Conservation (phyloP, 768 basidiomycete species). For the Pleurotus tuber-regium region DNA sequence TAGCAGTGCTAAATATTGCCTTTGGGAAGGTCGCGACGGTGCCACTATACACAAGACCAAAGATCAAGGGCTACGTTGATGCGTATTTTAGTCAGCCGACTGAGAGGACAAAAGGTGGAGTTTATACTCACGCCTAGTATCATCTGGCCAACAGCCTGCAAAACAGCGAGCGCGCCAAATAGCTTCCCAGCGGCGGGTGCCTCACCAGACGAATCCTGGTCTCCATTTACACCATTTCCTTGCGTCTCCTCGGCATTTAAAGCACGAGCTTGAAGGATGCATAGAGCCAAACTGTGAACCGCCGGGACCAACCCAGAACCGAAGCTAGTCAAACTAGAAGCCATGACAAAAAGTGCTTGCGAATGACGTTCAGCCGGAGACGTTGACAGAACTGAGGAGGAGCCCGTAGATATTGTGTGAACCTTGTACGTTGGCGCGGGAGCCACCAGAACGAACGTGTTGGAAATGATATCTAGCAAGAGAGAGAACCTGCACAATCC, state of each 20-base stretch:
- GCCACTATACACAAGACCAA: slow-evolving; percentile 66
- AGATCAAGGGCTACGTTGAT: slow-evolving; percentile 59
- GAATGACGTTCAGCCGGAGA: slow-evolving; percentile 11
- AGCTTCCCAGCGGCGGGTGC: slow-evolving; percentile 48
- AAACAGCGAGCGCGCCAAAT: slow-evolving; percentile 69
- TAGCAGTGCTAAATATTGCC: slow-evolving; percentile 63
- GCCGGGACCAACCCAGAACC: slow-evolving; percentile 73
- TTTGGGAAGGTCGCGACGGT: slow-evolving; percentile 71
- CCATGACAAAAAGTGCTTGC: slow-evolving; percentile 56
- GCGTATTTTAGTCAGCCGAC: slow-evolving; percentile 3
- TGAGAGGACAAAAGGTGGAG: slow-evolving; percentile 6
- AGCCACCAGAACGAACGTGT: slow-evolving; percentile 53
- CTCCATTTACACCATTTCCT: slow-evolving; percentile 15
- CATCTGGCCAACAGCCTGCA: slow-evolving; percentile 69
- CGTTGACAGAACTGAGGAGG: neutral
- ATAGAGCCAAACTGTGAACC: slow-evolving; percentile 68
- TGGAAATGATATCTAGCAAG: slow-evolving; percentile 62
- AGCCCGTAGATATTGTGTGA: slow-evolving; percentile 15
- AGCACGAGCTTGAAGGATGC: slow-evolving; percentile 48
- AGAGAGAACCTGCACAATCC: slow-evolving; percentile 58
- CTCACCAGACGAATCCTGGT: slow-evolving; percentile 16
- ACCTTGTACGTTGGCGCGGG: slow-evolving; percentile 42
- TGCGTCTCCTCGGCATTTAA: slow-evolving; percentile 24
- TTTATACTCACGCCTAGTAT: slow-evolving; percentile 48
- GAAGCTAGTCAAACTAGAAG: slow-evolving; percentile 56